These are phyloP conservation scores for Aspergillus chevalieri DNA, from an alignment of 2,329 filamentous ascomycete genomes.

Conservation along the genomic window DNA sequence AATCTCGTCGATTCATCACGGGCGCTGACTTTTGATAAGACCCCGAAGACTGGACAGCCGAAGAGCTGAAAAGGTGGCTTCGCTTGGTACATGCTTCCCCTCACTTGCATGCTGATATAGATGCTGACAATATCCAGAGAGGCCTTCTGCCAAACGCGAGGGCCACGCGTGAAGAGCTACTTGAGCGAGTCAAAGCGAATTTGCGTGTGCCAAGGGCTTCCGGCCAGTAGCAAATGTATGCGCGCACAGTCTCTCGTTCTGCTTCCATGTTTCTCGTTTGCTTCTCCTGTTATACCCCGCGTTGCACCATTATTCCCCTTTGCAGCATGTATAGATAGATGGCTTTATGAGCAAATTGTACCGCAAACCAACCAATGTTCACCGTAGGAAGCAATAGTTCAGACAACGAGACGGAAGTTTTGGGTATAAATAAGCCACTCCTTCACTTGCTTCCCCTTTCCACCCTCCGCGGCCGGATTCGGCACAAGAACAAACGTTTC, in stretches of 20 bases:
- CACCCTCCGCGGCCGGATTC: constrained; percentile 49
- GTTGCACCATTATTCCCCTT: neutral
- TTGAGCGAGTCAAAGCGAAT: constrained; percentile 65
- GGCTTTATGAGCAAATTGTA: neutral
- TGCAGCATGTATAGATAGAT: neutral
- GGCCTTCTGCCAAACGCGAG: constrained; percentile 55
- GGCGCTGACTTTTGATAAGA: constrained; percentile 37
- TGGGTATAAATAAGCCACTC: constrained; percentile 66
- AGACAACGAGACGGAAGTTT: constrained; percentile 57
- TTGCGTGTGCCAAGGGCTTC: constrained; percentile 42
- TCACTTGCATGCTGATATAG: neutral
- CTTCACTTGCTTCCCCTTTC: constrained; percentile 50
- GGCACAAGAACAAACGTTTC: constrained; percentile 78
- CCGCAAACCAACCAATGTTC: neutral
- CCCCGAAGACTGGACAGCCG: constrained; percentile 66
- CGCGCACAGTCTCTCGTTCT: neutral
- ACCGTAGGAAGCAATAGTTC: constrained; percentile 7
- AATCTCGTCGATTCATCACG: neutral
- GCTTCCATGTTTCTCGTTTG: neutral
- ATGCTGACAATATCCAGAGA: constrained; percentile 43
- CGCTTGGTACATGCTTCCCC: constrained; percentile 56
- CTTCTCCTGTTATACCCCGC: neutral
- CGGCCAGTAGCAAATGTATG: constrained; percentile 9
- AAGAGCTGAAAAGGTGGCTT: constrained; percentile 77
- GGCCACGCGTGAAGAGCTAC: constrained; percentile 57